Percentiles rank a stretch among this genome's conserved stretches.
phyloP scores from a whole-genome alignment of 495 filamentous ascomycete genomes.

The Tuber melanosporum region DNA sequence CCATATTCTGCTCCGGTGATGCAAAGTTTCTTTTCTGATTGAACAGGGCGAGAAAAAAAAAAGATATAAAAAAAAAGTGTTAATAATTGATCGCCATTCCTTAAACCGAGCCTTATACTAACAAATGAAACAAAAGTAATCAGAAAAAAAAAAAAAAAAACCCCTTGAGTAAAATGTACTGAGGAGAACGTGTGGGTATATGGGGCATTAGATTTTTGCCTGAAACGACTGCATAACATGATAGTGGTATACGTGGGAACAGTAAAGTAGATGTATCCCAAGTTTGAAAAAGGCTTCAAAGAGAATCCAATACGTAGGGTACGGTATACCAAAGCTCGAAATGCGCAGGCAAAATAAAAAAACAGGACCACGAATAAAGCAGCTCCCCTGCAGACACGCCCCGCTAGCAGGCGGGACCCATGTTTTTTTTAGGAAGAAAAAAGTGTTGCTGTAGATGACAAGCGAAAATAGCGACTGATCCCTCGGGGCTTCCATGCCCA shows the following conservation, averaged over 20 bases:
- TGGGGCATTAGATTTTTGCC: conserved; percentile 1
- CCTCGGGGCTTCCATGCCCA: neutral
- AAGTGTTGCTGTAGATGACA: neutral
- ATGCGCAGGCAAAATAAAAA: conserved; percentile 3
- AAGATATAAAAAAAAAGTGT: conserved; percentile 30
- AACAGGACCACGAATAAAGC: neutral
- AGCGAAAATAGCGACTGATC: neutral
- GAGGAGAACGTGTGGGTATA: conserved; percentile 1
- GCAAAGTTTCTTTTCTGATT: conserved; percentile 13
- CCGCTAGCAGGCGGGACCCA: neutral
- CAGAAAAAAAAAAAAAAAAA: neutral
- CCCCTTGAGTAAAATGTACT: neutral
- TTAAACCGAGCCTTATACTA: conserved; percentile 39
- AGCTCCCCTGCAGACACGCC: neutral
- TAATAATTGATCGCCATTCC: conserved; percentile 39
- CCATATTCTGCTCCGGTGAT: conserved; percentile 22
- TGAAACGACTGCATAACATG: neutral
- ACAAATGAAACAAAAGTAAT: conserved; percentile 29
- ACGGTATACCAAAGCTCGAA: neutral
- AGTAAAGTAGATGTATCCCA: neutral
- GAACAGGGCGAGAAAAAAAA: conserved; percentile 24
- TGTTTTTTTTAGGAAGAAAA: neutral
- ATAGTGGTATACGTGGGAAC: neutral
- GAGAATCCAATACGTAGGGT: neutral
- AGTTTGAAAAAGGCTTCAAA: neutral